Evolutionary conservation across 768 basidiomycete genomes (phyloP).

Genomic region (Hysterangium stoloniferum): DNA sequence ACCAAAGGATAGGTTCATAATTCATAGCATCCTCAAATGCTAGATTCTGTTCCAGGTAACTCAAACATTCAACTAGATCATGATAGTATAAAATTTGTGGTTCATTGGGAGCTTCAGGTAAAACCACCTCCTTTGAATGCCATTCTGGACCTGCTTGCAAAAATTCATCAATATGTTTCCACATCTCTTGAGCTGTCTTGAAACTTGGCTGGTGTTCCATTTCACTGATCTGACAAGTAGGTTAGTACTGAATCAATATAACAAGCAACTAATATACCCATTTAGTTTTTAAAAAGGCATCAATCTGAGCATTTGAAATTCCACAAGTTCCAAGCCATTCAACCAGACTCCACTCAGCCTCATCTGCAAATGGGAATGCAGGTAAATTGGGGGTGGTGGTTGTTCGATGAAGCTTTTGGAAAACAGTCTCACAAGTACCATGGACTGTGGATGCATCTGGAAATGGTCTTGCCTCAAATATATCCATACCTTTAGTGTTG

Average conservation of each 20-base stretch:
- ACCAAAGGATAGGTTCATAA: conserved; percentile 1
- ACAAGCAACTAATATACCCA: neutral
- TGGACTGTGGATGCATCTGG: neutral
- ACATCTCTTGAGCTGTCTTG: neutral
- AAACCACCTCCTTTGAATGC: neutral
- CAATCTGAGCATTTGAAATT: conserved; percentile 1
- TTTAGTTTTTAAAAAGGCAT: neutral
- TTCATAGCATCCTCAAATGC: neutral
- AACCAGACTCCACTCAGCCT: neutral
- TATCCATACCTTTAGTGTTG: neutral
- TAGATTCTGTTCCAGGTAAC: neutral
- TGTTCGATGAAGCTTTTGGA: neutral
- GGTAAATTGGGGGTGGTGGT: neutral
- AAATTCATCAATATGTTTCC: neutral
- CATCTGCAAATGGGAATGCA: neutral
- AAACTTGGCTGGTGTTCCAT: neutral
- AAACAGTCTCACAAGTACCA: neutral
- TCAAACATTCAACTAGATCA: neutral
- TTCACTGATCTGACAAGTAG: too few species aligned
- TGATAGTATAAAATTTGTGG: neutral
- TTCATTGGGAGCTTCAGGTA: neutral
- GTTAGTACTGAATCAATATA: neutral
- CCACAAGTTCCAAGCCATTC: neutral
- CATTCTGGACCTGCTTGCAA: neutral
- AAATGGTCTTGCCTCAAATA: neutral